Conservation (phyloP, 305 asterid genomes). For the Fraxinus albicans region DNA sequence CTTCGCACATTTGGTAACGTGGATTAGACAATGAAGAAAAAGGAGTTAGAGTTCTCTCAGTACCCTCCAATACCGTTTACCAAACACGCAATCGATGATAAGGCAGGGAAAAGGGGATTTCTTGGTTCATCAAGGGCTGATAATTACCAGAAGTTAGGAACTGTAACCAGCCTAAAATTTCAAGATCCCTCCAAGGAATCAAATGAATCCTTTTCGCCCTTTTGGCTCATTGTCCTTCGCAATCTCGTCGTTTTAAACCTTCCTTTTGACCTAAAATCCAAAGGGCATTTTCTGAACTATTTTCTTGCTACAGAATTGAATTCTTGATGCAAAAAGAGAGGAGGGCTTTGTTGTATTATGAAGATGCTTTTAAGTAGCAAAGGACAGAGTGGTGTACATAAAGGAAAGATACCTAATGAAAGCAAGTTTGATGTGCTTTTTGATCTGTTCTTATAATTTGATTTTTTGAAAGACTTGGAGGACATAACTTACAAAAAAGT, state of each 20-base stretch:
- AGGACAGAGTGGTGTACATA: neutral
- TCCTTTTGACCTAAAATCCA: neutral
- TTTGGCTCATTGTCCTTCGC: neutral
- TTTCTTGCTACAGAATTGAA: constrained; percentile 9
- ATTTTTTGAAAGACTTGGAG: neutral
- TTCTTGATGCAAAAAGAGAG: neutral
- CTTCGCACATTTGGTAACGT: neutral
- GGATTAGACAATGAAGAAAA: neutral
- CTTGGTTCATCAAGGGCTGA: neutral
- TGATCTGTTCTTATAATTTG: neutral
- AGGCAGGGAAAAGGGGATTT: neutral
- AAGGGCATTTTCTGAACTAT: neutral
- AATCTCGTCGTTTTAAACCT: neutral
- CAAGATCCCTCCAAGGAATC: constrained; percentile 27
- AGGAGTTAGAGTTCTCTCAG: neutral
- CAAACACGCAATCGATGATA: neutral
- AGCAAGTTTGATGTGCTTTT: constrained; percentile 5
- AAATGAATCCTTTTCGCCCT: neutral
- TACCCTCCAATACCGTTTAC: neutral
- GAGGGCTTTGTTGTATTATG: neutral
- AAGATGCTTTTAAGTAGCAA: neutral
- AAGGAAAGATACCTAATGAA: constrained; percentile 6
- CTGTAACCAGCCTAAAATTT: constrained; percentile 20
- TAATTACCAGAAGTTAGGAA: constrained; percentile 24
- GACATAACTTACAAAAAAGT: neutral